Conservation (phyloP, 164 flowering plant genomes). For the Umbilicus rupestris region DNA sequence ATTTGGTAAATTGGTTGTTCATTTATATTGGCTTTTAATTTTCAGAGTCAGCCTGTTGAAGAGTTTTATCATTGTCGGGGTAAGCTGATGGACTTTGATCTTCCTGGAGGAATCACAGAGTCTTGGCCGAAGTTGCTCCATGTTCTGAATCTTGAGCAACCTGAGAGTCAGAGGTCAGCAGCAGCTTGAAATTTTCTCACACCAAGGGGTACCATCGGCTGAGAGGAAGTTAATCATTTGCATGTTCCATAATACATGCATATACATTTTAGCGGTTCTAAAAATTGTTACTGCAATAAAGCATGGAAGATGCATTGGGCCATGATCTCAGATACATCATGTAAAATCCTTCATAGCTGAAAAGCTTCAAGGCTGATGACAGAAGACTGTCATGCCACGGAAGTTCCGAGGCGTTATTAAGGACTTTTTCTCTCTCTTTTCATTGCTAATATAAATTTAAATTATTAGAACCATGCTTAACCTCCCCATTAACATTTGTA, state of each 20-base stretch:
- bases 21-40: not conserved
- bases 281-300: constrained; percentile 11
- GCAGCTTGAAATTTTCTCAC: not conserved
- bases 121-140: constrained; percentile 51
- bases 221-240: not conserved
- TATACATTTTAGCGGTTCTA: not conserved
- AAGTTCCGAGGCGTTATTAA: too few species aligned
- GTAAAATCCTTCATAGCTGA: not conserved
- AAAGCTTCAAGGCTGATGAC: not conserved
- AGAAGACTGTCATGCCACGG: too few species aligned
- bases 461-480: too few species aligned
- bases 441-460: too few species aligned
- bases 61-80: constrained; percentile 71
- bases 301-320: not conserved
- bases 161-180: not conserved
- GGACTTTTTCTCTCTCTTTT: too few species aligned
- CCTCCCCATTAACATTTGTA: too few species aligned
- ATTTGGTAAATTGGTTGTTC: constrained; percentile 2
- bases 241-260: not conserved
- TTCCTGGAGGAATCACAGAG: constrained; percentile 96
- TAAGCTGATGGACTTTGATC: constrained; percentile 71
- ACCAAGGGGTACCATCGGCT: not conserved
- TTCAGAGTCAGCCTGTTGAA: constrained; percentile 85
- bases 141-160: not conserved
- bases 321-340: not conserved